Percentiles rank a stretch among this genome's conserved stretches.
Conservation (phyloP, 2,329 filamentous ascomycete genomes). For the Mariannaea sp. region DNA sequence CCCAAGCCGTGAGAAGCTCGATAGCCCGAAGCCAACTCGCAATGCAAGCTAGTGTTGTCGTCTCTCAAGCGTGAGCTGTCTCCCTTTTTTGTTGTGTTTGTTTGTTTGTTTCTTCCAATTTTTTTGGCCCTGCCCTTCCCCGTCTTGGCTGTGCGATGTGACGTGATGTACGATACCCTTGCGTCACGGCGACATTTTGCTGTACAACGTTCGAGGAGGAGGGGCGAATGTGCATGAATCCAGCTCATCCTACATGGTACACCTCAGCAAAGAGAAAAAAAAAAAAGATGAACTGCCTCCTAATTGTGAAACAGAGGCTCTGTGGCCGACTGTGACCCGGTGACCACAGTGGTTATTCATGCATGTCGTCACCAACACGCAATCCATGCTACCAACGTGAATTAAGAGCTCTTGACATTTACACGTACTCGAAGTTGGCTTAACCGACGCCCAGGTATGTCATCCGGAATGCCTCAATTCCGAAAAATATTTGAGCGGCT, state of each 20-base stretch:
- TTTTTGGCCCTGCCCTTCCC: too few relatives aligned
- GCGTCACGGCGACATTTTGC: background rate
- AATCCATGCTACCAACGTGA: background rate
- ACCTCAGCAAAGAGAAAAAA: conserved; percentile 6
- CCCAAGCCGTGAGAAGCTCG: background rate
- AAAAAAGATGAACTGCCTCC: conserved; percentile 9
- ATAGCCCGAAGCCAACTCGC: conserved; percentile 9
- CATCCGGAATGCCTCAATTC: too few relatives aligned
- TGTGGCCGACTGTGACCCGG: background rate
- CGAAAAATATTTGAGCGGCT: too few relatives aligned
- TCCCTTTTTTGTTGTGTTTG: background rate
- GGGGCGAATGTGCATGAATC: conserved; percentile 14
- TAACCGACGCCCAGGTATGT: too few relatives aligned
- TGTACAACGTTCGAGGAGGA: background rate
- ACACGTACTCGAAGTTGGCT: too few relatives aligned
- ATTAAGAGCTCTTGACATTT: too few relatives aligned
- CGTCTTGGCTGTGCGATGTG: too few relatives aligned
- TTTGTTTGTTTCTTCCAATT: too few relatives aligned
- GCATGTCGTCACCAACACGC: background rate
- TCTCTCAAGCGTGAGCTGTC: background rate
- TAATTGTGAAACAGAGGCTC: conserved; percentile 9
- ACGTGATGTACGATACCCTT: too few relatives aligned
- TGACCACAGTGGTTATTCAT: background rate
- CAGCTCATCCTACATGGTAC: conserved; percentile 13
- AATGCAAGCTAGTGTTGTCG: conserved; percentile 15